Evolutionary conservation across 208 protist species (phyloP).

Genomic region (Perkinsela sp.): DNA sequence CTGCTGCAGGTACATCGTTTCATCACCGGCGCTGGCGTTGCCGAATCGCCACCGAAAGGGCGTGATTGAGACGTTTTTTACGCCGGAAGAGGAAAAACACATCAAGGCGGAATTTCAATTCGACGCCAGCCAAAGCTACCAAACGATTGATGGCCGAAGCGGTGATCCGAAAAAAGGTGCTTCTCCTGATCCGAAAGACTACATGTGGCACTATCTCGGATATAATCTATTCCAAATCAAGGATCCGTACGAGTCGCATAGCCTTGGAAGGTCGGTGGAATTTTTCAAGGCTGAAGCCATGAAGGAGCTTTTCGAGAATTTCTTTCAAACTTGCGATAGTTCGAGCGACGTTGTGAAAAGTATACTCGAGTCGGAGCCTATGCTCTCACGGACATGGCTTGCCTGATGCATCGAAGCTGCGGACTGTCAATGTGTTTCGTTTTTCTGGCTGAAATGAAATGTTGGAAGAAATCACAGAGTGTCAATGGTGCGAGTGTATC

Average conservation of each 20-base stretch:
- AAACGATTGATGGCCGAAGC: not conserved
- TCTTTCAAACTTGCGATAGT: not conserved
- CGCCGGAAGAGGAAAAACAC: not conserved
- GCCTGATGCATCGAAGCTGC: too few relatives aligned
- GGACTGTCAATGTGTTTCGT: too few relatives aligned
- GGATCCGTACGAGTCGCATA: slow-evolving; percentile 39
- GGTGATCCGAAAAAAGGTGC: not conserved
- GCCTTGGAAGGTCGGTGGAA: slow-evolving; percentile 31
- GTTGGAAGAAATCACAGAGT: too few relatives aligned
- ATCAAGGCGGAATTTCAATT: not conserved
- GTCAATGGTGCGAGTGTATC: too few relatives aligned
- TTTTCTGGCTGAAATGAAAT: too few relatives aligned
- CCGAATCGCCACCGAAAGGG: not conserved
- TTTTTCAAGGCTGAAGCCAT: slow-evolving; percentile 35
- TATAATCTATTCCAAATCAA: slow-evolving; percentile 23
- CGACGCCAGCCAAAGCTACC: not conserved
- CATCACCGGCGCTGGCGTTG: not conserved
- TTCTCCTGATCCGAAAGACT: too few relatives aligned
- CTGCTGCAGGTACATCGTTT: not conserved
- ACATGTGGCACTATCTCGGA: slow-evolving; percentile 25
- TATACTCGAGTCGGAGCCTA: not conserved
- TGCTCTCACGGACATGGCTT: not conserved
- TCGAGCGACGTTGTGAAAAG: not conserved
- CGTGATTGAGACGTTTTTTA: not conserved
- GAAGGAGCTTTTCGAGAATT: slow-evolving; percentile 16